A percentile compares a stretch with the other conserved stretches of the same genome.
phyloP scores from a whole-genome alignment of 1,139 yeast species.

The Candida sanyaensis region DNA sequence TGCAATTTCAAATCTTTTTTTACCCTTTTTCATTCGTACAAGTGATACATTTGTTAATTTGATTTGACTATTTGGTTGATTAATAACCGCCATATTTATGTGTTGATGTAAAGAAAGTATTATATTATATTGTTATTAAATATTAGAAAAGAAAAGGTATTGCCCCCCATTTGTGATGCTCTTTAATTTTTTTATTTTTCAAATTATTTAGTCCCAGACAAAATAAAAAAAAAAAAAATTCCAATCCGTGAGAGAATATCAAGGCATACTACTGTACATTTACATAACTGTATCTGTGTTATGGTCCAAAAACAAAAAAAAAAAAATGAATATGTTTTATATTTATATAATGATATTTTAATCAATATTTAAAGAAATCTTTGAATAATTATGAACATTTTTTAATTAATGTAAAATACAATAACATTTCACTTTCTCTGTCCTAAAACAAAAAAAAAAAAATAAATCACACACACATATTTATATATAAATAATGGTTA shows the following conservation, averaged over 20 bases:
- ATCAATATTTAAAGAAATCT: too few relatives aligned
- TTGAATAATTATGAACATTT: not conserved
- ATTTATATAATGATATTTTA: not conserved
- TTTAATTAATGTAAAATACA: not conserved
- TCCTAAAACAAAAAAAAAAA: not conserved
- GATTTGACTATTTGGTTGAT: conserved; percentile 88
- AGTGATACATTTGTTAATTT: conserved; percentile 91
- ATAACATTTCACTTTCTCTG: not conserved
- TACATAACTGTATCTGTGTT: too few relatives aligned
- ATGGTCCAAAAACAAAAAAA: not conserved
- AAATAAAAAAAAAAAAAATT: too few relatives aligned
- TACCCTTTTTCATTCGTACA: conserved; percentile 87
- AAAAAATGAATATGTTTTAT: not conserved
- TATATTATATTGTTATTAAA: too few relatives aligned
- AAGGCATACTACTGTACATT: too few relatives aligned
- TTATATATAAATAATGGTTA: too few relatives aligned
- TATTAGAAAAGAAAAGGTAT: too few relatives aligned
- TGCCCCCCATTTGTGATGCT: too few relatives aligned
- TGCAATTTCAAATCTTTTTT: conserved; percentile 90
- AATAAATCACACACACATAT: not conserved
- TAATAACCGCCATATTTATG: conserved; percentile 55
- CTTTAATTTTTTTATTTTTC: too few relatives aligned
- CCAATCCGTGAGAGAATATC: not conserved
- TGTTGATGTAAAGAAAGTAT: not conserved
- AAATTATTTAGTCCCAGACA: too few relatives aligned